phyloP scores from a whole-genome alignment of 1,284 basidiomycete genomes.

The Malassezia sp. region DNA sequence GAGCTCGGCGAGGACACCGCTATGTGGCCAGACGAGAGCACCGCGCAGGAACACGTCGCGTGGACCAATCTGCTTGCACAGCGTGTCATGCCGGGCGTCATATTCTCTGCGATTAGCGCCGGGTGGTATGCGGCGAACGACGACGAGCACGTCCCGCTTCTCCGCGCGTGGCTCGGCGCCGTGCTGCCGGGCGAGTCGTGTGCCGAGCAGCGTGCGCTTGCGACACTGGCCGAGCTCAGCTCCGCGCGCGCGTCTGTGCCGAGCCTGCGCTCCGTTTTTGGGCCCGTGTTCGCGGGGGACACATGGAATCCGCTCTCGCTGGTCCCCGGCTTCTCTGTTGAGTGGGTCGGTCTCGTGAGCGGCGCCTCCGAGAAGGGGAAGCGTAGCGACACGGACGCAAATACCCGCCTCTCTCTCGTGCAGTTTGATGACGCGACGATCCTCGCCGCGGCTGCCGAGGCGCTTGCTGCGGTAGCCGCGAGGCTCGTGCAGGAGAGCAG shows the following conservation, averaged over 20 bases:
- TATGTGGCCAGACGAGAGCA: slow-evolving; percentile 1
- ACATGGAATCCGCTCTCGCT: slow-evolving; percentile 9
- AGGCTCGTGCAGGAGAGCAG: slow-evolving; percentile 1
- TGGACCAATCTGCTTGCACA: slow-evolving; percentile 11
- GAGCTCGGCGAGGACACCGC: slow-evolving; percentile 23
- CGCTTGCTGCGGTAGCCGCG: slow-evolving; percentile 5
- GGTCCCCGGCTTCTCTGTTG: slow-evolving; percentile 10
- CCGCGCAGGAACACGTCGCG: not conserved
- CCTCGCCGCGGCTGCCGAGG: slow-evolving; percentile 2
- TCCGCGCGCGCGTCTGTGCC: slow-evolving; percentile 5
- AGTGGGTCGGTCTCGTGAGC: slow-evolving; percentile 10
- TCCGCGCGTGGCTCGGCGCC: slow-evolving; percentile 3
- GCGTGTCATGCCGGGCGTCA: slow-evolving; percentile 7
- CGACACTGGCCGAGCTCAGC: not conserved
- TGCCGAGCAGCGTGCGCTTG: slow-evolving; percentile 5
- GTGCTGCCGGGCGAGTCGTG: slow-evolving; percentile 4
- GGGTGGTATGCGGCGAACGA: not conserved
- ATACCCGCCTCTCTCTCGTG: not conserved
- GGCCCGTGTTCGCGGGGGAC: not conserved
- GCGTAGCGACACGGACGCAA: not conserved
- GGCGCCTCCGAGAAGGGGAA: slow-evolving; percentile 6
- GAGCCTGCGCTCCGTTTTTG: slow-evolving; percentile 2
- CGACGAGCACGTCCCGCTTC: not conserved
- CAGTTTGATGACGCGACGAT: slow-evolving; percentile 8
- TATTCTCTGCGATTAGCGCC: not conserved